A percentile compares a stretch with the other conserved stretches of the same genome.
These are phyloP conservation scores for Xylariaceae sp. DNA, from an alignment of 2,329 filamentous ascomycete species.

Conservation along the genomic window DNA sequence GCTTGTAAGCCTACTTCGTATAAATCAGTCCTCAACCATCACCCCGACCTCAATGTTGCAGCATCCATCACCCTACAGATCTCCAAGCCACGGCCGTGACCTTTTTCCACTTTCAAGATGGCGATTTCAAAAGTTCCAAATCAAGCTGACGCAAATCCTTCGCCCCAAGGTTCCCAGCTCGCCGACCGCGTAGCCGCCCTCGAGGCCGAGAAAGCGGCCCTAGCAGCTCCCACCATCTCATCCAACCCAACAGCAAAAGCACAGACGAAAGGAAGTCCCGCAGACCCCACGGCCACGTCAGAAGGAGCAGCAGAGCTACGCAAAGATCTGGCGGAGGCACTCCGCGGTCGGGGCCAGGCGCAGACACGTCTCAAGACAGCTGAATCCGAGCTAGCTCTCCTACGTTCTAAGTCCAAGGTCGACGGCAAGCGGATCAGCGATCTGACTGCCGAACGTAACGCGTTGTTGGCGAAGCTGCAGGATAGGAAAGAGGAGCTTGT, in stretches of 20 bases:
- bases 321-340: slow-evolving; percentile 70
- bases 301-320: slow-evolving; percentile 48
- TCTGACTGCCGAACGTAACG: slow-evolving; percentile 59
- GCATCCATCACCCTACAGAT: not conserved
- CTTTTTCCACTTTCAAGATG: not conserved
- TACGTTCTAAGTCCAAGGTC: slow-evolving; percentile 57
- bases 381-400: slow-evolving; percentile 59
- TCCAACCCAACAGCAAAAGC: slow-evolving; percentile 19
- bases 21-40: not conserved
- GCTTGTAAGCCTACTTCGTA: slow-evolving; percentile 57
- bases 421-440: slow-evolving; percentile 59
- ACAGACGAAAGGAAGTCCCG: slow-evolving; percentile 27
- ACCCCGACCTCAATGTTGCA: not conserved
- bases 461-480: slow-evolving; percentile 62
- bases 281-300: slow-evolving; percentile 11
- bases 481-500: slow-evolving; percentile 83
- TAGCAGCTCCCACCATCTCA: slow-evolving; percentile 15
- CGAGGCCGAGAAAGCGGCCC: slow-evolving; percentile 52
- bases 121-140: not conserved
- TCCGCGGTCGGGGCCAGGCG: slow-evolving; percentile 68
- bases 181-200: slow-evolving; percentile 60
- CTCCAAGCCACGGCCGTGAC: not conserved
- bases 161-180: slow-evolving; percentile 31
- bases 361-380: slow-evolving; percentile 60
- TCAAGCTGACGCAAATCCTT: slow-evolving; percentile 3